A percentile compares a stretch with the other conserved stretches of the same genome.
Evolutionary conservation across 306 rosid genomes (phyloP).

Genomic region (Carpinus viminea): DNA sequence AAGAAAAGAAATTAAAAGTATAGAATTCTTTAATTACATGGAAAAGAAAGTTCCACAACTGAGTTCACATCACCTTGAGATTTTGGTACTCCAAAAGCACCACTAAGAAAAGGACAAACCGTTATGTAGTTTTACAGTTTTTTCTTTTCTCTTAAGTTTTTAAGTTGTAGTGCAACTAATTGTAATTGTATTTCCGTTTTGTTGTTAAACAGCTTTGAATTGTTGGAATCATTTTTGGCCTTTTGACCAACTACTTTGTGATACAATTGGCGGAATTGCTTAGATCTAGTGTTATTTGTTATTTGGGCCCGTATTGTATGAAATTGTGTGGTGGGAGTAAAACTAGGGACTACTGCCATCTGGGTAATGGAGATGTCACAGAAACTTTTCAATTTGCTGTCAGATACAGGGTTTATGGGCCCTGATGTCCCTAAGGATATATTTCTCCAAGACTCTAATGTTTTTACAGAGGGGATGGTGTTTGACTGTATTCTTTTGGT

Average conservation of each 20-base stretch:
- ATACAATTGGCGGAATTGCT: background rate
- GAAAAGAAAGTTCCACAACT: background rate
- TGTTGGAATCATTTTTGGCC: conserved; percentile 5
- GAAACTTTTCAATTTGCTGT: conserved; percentile 23
- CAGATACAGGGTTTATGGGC: conserved; percentile 37
- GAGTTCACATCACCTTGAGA: background rate
- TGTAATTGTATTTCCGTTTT: background rate
- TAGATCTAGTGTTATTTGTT: conserved; percentile 31
- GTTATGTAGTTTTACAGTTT: background rate
- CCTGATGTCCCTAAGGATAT: conserved; percentile 20
- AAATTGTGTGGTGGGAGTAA: conserved; percentile 30
- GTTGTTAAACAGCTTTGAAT: background rate
- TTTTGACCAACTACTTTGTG: conserved; percentile 6
- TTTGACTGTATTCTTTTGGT: conserved; percentile 4
- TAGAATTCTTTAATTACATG: background rate
- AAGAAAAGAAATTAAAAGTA: background rate
- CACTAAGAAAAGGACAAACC: background rate
- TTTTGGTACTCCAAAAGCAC: conserved; percentile 7
- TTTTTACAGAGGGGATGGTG: conserved; percentile 5
- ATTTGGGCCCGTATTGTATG: conserved; percentile 29
- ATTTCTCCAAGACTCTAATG: background rate
- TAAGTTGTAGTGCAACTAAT: background rate
- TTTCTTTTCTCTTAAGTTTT: background rate
- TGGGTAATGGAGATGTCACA: conserved; percentile 27
- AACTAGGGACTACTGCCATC: conserved; percentile 16